These are phyloP conservation scores for Lipomyces sp. DNA, from an alignment of 805 yeast genomes.

Conservation along the genomic window DNA sequence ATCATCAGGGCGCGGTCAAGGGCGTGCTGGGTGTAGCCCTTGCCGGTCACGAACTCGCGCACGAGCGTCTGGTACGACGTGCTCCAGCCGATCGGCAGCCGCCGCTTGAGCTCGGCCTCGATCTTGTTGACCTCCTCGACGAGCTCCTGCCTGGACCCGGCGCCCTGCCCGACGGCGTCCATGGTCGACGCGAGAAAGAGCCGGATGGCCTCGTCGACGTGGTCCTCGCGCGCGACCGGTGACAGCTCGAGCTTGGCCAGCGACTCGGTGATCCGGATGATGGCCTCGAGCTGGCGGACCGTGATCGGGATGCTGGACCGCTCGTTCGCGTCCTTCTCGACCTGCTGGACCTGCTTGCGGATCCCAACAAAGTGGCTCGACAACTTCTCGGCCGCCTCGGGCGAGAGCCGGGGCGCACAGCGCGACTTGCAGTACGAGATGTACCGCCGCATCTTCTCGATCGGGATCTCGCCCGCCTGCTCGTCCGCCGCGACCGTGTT, in stretches of 20 bases:
- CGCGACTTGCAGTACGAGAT: slow-evolving; percentile 77
- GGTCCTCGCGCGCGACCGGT: slow-evolving; percentile 81
- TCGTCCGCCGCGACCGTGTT: slow-evolving; percentile 52
- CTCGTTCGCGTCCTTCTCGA: slow-evolving; percentile 77
- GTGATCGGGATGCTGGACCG: slow-evolving; percentile 96
- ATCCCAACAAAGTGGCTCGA: slow-evolving; percentile 91
- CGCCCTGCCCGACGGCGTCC: slow-evolving; percentile 82
- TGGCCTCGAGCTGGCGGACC: slow-evolving; percentile 95
- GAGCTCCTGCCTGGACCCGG: slow-evolving; percentile 43
- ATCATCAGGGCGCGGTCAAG: slow-evolving; percentile 78
- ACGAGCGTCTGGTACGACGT: slow-evolving; percentile 81
- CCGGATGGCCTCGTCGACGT: slow-evolving; percentile 93
- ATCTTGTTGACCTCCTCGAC: slow-evolving; percentile 71
- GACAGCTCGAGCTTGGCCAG: slow-evolving; percentile 80
- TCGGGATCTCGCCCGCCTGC: slow-evolving; percentile 69
- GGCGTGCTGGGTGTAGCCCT: slow-evolving; percentile 60
- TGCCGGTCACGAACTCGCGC: slow-evolving; percentile 57
- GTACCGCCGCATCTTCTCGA: slow-evolving; percentile 87
- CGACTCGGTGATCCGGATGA: slow-evolving; percentile 91
- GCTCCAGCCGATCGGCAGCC: slow-evolving; percentile 95
- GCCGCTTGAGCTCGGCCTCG: slow-evolving; percentile 79
- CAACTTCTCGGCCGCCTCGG: slow-evolving; percentile 84
- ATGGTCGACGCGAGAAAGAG: slow-evolving; percentile 94
- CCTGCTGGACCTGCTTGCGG: slow-evolving; percentile 74
- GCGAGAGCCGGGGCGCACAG: slow-evolving; percentile 89